Base-by-base conservation (phyloP, 2,329 filamentous ascomycete species). In the Colletotrichum phormii region DNA sequence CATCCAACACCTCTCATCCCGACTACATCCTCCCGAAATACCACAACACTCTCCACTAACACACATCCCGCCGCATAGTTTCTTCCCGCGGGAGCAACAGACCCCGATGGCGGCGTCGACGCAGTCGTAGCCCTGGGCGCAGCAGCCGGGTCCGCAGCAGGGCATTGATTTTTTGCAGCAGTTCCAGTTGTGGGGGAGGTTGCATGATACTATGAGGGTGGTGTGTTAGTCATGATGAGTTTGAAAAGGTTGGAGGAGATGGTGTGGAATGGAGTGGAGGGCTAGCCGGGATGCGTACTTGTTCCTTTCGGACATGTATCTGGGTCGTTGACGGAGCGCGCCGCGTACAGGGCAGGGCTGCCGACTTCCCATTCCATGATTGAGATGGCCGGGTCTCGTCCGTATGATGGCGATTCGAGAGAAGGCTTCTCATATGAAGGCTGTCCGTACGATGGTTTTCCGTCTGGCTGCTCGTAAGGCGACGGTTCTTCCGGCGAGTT, bases 111-210 rank as follows among this genome's bases (percentile, higher is more conserved):
- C 49, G 54, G 5, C 22, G 64, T 74, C 73, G 29, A 63, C 73
- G 67, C 71, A 75, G 57, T 42, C 31, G 3, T 24, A 53, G 12
- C 62, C 62, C 6, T 29, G 1, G 22, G 54, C 59, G 63, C 71
- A 75, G 66, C 71, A 75, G 53, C 73, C 66, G 1, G 67, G 57
- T 0, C 71, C 67, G 67, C 71, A 75, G 37, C 67, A 73, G 3
- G 33, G 59, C 5, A 57, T 46, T 7, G 63, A 37, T 2, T 4
- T 24, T 4, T 59, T 26, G 63, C 71, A 75, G 54, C 71, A 74
- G 60, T 71, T 71, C 70, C 70, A 72, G 67, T 72, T 67, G 71
- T 55, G 71, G 1, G 72, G 63, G n/a, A 63, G 60, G 46, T 74
- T 60, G 51, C 72, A 74, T 49, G 51, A 61, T 18, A 51, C 64